A percentile compares a stretch with the other conserved stretches of the same genome.
These are phyloP conservation scores for Porpolomopsis calyptriformis DNA, from an alignment of 768 basidiomycete genomes.

Conservation along the genomic window DNA sequence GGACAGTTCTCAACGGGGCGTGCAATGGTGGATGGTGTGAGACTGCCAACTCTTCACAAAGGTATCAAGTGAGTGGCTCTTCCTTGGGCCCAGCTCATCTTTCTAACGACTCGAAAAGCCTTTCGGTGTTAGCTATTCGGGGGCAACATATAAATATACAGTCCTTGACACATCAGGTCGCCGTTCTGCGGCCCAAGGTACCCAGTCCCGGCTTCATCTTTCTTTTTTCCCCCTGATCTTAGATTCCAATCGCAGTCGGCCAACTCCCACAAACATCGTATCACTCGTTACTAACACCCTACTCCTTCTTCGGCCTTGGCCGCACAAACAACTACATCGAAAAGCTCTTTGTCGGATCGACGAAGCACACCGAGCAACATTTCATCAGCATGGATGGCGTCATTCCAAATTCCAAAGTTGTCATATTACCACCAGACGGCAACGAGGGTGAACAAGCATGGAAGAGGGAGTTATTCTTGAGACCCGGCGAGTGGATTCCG, in stretches of 20 bases:
- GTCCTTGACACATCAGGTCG: constrained; percentile 84
- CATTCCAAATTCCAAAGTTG: constrained; percentile 93
- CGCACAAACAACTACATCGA: constrained; percentile 99
- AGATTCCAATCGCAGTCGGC: constrained; percentile 44
- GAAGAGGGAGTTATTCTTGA: constrained; percentile 81
- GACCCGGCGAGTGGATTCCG: constrained; percentile 95
- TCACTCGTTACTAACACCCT: constrained; percentile 82
- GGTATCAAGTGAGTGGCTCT: constrained; percentile 58
- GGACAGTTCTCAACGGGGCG: constrained; percentile 80
- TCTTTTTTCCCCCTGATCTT: too few species aligned
- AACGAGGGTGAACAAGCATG: constrained; percentile 42
- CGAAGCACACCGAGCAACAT: constrained; percentile 58
- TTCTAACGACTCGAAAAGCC: constrained; percentile 40
- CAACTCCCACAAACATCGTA: constrained; percentile 93
- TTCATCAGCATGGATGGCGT: constrained; percentile 93
- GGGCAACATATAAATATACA: constrained; percentile 95
- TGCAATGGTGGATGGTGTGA: constrained; percentile 78
- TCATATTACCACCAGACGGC: constrained; percentile 74
- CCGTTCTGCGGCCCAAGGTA: constrained; percentile 84
- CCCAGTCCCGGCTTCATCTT: constrained; percentile 8
- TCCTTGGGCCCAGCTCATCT: not conserved
- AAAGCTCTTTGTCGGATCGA: constrained; percentile 93
- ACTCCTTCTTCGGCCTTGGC: constrained; percentile 92
- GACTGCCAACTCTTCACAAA: constrained; percentile 42
- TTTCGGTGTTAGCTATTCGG: constrained; percentile 88